phyloP scores from a whole-genome alignment of 257 asterid genomes.

The Rubia yunnanensis region DNA sequence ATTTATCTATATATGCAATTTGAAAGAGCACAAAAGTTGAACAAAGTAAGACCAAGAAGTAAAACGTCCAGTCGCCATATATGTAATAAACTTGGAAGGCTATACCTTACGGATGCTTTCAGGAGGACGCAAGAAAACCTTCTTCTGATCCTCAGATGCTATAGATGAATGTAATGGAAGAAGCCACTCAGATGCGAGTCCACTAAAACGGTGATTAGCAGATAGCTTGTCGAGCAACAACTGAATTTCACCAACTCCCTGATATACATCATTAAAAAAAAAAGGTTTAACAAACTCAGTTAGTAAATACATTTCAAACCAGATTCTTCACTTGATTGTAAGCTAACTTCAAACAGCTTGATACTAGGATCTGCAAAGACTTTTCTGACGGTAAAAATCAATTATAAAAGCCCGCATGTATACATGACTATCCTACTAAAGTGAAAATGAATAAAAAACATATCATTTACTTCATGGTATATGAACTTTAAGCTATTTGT shows the following conservation, averaged over 20 bases:
- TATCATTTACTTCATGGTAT: not conserved
- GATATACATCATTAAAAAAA: slow-evolving; percentile 5
- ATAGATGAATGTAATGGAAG: slow-evolving; percentile 93
- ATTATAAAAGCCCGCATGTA: not conserved
- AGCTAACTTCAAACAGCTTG: not conserved
- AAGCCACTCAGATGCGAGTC: slow-evolving; percentile 82
- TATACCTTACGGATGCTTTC: slow-evolving; percentile 80
- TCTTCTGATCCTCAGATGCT: slow-evolving; percentile 87
- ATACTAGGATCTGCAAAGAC: not conserved
- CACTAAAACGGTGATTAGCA: slow-evolving; percentile 72
- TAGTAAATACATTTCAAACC: not conserved
- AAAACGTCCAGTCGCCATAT: not conserved
- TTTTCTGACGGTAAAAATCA: not conserved
- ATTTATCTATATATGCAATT: not conserved
- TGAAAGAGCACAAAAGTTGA: not conserved
- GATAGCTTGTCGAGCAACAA: slow-evolving; percentile 64
- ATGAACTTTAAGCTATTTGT: not conserved
- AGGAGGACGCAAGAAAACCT: slow-evolving; percentile 81
- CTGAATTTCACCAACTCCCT: slow-evolving; percentile 95
- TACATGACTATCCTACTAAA: not conserved
- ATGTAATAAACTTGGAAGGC: slow-evolving; percentile 2
- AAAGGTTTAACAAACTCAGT: not conserved
- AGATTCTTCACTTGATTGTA: not conserved
- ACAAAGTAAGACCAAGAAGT: not conserved
- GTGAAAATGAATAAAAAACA: not conserved